These are phyloP conservation scores for Kokia cookei DNA, from an alignment of 441 rosid genomes.

Conservation along the genomic window DNA sequence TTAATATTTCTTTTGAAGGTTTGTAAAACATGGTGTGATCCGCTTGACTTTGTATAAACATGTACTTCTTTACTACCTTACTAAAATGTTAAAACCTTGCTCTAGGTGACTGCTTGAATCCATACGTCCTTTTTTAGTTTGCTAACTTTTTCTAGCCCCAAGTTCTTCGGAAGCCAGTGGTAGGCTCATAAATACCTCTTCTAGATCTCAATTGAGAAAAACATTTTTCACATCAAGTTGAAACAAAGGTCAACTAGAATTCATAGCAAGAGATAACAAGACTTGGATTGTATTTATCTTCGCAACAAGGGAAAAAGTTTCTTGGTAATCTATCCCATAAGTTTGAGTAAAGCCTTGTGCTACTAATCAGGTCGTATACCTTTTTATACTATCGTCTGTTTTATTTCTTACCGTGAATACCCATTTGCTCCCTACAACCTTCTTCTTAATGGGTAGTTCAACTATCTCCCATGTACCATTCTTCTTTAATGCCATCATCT, in stretches of 20 bases:
- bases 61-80: background rate
- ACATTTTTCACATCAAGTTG: background rate
- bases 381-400: background rate
- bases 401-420: background rate
- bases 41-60: background rate
- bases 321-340: background rate
- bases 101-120: background rate
- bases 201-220: background rate
- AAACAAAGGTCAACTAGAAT: background rate
- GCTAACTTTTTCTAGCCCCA: background rate
- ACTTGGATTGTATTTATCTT: background rate
- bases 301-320: background rate
- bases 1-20: too few species aligned
- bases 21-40: background rate
- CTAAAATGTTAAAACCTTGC: background rate
- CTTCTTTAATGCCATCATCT: background rate
- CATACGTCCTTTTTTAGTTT: background rate
- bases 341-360: background rate
- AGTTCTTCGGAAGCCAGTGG: background rate
- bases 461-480: background rate
- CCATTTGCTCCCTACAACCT: background rate
- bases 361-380: background rate
- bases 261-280: background rate
- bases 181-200: background rate
- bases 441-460: background rate